These are phyloP conservation scores for Sarcodon sp. DNA, from an alignment of 768 basidiomycete species.

Conservation along the genomic window DNA sequence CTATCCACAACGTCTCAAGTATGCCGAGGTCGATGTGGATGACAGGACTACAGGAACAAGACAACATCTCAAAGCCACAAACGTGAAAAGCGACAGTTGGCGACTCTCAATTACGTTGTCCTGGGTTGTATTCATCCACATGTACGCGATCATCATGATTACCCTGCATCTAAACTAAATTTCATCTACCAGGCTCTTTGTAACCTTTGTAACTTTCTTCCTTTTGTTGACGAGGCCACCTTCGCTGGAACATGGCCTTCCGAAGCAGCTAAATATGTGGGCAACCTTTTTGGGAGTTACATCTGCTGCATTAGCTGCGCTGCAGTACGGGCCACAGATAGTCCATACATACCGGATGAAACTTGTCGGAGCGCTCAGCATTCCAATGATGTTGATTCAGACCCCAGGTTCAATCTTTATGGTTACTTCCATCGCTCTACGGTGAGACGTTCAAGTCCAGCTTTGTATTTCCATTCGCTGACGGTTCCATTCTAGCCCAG, in stretches of 20 bases:
- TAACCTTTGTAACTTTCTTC: constrained; percentile 46
- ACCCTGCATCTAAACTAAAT: constrained; percentile 3
- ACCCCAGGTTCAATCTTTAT: constrained; percentile 84
- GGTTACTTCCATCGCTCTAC: constrained; percentile 67
- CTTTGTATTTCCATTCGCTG: not conserved
- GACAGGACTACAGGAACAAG: constrained; percentile 21
- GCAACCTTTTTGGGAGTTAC: constrained; percentile 81
- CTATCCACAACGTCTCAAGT: constrained; percentile 81
- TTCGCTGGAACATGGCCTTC: constrained; percentile 20
- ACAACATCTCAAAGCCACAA: constrained; percentile 27
- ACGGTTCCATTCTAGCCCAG: constrained; percentile 32
- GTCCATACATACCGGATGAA: constrained; percentile 62
- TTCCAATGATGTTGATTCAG: constrained; percentile 94
- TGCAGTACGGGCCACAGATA: constrained; percentile 88
- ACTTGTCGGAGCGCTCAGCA: constrained; percentile 86
- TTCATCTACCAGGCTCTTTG: constrained; percentile 30
- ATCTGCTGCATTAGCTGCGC: constrained; percentile 61
- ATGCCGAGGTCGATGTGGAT: constrained; percentile 30
- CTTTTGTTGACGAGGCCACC: constrained; percentile 35
- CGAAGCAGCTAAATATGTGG: constrained; percentile 40
- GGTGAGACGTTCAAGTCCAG: constrained; percentile 21
- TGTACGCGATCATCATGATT: constrained; percentile 32
- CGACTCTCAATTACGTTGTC: constrained; percentile 62
- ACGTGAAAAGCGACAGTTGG: constrained; percentile 58
- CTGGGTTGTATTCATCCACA: constrained; percentile 56